These are phyloP conservation scores for Salix caprea DNA, from an alignment of 345 rosid species.

Conservation along the genomic window DNA sequence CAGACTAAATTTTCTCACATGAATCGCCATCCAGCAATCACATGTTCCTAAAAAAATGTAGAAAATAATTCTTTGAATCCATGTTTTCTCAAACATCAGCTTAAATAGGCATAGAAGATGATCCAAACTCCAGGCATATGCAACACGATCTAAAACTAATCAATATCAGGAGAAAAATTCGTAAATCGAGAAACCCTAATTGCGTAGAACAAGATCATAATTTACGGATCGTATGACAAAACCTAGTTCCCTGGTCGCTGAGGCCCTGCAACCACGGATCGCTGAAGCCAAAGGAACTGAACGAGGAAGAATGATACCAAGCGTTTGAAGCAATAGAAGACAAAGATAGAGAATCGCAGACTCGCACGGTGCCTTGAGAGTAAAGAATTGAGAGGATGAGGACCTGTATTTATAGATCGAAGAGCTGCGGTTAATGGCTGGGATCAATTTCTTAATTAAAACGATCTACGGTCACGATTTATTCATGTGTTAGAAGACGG, in stretches of 20 bases:
- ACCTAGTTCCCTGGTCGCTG: neutral
- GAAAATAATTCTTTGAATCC: neutral
- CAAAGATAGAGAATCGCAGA: fast-evolving
- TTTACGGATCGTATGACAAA: neutral
- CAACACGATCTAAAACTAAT: neutral
- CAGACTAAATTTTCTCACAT: neutral
- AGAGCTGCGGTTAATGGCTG: neutral
- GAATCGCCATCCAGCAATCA: neutral
- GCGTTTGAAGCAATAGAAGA: neutral
- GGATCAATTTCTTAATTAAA: neutral
- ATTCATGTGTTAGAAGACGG: neutral
- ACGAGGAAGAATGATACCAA: neutral
- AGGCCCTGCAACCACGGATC: neutral
- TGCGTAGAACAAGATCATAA: neutral
- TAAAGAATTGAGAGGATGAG: neutral
- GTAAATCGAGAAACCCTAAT: neutral
- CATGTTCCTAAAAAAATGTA: neutral
- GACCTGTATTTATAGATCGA: neutral
- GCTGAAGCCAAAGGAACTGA: neutral
- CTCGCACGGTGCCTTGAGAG: neutral
- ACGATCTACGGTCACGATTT: neutral
- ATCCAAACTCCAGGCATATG: neutral
- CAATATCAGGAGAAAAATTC: neutral
- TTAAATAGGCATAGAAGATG: neutral
- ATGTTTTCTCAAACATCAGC: neutral